Conservation (phyloP, 2,329 filamentous ascomycete species). For the Fusarium penzigii region DNA sequence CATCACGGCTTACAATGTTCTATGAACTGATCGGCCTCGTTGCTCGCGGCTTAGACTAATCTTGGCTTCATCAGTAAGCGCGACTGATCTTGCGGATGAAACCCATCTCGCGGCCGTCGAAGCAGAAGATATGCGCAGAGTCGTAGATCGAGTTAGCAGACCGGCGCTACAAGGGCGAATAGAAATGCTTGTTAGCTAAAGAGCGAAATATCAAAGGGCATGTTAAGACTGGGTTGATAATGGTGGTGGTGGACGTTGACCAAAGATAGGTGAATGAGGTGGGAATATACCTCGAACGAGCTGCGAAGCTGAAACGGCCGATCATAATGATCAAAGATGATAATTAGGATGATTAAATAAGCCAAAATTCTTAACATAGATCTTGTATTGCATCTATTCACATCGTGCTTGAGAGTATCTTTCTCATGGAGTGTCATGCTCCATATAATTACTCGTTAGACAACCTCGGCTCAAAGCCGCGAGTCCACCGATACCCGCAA, state of each 20-base stretch:
- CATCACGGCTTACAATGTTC: constrained; percentile 21
- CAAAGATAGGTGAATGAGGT: not conserved
- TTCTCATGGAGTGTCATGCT: not conserved
- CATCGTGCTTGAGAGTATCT: not conserved
- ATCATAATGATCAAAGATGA: constrained; percentile 17
- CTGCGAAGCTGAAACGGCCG: constrained; percentile 12
- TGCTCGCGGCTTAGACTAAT: constrained; percentile 15
- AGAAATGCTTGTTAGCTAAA: constrained; percentile 7
- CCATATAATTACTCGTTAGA: not conserved
- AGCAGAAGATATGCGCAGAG: constrained; percentile 4
- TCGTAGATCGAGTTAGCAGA: constrained; percentile 14
- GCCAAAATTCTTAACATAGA: not conserved
- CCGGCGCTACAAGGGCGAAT: constrained; percentile 9
- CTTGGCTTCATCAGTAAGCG: constrained; percentile 13
- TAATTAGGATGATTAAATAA: not conserved
- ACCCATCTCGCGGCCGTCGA: constrained; percentile 8
- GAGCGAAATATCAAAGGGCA: not conserved
- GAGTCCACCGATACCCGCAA: not conserved
- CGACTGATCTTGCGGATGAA: constrained; percentile 12
- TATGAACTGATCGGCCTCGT: constrained; percentile 4
- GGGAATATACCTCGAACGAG: constrained; percentile 18
- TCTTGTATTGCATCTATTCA: not conserved
- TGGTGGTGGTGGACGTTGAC: not conserved
- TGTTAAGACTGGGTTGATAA: not conserved
- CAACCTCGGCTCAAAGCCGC: not conserved